These are phyloP conservation scores for Uncinocarpus reesii DNA, from an alignment of 2,329 filamentous ascomycete genomes.

Conservation along the genomic window DNA sequence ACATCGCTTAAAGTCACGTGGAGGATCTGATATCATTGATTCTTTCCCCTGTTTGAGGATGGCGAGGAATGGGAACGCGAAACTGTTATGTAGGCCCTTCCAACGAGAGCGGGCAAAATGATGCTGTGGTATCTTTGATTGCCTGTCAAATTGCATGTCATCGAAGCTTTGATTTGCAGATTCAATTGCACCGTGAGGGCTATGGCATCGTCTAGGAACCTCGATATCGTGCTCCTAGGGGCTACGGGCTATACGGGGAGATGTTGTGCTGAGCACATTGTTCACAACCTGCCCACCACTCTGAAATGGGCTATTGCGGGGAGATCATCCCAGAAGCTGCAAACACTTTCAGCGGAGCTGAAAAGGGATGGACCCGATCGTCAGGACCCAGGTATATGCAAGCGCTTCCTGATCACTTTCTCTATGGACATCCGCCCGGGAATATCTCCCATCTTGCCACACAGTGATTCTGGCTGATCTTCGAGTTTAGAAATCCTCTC, in stretches of 20 bases:
- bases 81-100: too few relatives aligned
- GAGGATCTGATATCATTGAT: not conserved
- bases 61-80: too few relatives aligned
- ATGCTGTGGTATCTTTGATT: too few relatives aligned
- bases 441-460: too few relatives aligned
- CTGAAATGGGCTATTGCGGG: conserved; percentile 83
- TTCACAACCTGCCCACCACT: conserved; percentile 58
- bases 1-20: not conserved
- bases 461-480: not conserved
- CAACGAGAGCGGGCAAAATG: too few relatives aligned
- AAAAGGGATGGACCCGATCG: conserved; percentile 59
- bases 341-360: conserved; percentile 56
- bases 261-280: conserved; percentile 64
- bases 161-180: too few relatives aligned
- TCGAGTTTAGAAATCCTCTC: conserved; percentile 34
- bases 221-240: conserved; percentile 57
- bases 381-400: conserved; percentile 50
- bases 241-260: conserved; percentile 77
- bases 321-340: conserved; percentile 65
- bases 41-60: too few relatives aligned
- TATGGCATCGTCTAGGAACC: conserved; percentile 36
- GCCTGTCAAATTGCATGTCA: too few relatives aligned
- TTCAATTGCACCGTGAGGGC: not conserved
- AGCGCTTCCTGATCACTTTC: conserved; percentile 15
- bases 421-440: not conserved